These are phyloP conservation scores for Huntiella savannae DNA, from an alignment of 2,329 filamentous ascomycete species.

Conservation along the genomic window DNA sequence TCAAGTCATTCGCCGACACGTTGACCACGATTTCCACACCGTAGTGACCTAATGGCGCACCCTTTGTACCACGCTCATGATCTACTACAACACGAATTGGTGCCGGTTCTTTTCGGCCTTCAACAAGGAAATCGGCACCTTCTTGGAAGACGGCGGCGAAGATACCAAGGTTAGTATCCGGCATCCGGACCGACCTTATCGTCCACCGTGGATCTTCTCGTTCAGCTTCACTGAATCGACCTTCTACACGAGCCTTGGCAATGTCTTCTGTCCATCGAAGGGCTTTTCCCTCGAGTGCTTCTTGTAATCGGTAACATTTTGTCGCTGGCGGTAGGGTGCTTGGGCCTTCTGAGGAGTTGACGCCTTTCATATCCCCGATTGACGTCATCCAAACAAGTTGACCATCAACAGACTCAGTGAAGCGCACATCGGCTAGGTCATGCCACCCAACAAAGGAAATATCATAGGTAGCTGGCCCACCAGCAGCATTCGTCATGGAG, in stretches of 20 bases:
- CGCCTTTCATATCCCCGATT: conserved; percentile 35
- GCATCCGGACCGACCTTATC: conserved; percentile 47
- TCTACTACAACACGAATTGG: conserved; percentile 57
- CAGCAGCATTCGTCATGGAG: conserved; percentile 43
- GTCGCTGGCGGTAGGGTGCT: conserved; percentile 23
- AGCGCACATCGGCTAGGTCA: conserved; percentile 47
- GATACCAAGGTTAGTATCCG: conserved; percentile 38
- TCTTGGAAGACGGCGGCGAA: conserved; percentile 57
- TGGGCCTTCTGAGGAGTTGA: conserved; percentile 16
- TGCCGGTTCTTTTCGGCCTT: conserved; percentile 48
- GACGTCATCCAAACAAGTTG: conserved; percentile 50
- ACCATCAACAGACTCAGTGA: conserved; percentile 50
- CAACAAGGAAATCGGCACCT: conserved; percentile 38
- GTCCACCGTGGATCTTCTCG: conserved; percentile 68
- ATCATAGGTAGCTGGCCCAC: conserved; percentile 44
- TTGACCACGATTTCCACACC: conserved; percentile 55
- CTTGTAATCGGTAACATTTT: conserved; percentile 52
- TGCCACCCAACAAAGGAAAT: conserved; percentile 60
- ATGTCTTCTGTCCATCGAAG: conserved; percentile 67
- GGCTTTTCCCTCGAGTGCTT: conserved; percentile 60
- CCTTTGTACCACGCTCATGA: conserved; percentile 45
- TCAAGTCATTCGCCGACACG: conserved; percentile 32
- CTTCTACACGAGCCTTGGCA: conserved; percentile 69
- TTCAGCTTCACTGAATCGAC: conserved; percentile 65
- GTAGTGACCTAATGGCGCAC: conserved; percentile 45